Base-by-base conservation (phyloP, 371 early-diverging fungal genomes). In the Batkoa obscura region DNA sequence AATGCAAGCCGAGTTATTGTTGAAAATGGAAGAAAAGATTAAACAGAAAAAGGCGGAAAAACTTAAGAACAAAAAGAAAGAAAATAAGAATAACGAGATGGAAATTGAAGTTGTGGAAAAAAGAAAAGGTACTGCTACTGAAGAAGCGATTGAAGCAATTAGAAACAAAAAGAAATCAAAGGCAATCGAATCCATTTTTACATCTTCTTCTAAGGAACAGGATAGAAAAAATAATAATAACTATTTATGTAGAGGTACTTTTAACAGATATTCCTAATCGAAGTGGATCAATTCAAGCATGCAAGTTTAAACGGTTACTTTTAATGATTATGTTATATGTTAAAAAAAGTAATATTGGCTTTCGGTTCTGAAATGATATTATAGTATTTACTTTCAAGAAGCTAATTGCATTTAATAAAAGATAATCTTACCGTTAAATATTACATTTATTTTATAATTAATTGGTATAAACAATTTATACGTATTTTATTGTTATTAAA, bases 11-110 rank as follows among this genome's bases (percentile, higher is more conserved):
- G 68, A 68, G 0, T 66, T 86, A 64, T 69, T 64, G 17, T 78
- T 66, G 58, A 74, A 79, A 50, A n/a, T n/a, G n/a, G n/a, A n/a
- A n/a, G n/a, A n/a, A n/a, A n/a, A n/a, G n/a, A n/a, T n/a, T n/a
- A n/a, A n/a, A n/a, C n/a, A n/a, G n/a, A 79, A 72, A 58, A 69
- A 67, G 42, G 69, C 64, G 50, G 73, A 74, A 48, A 78, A 75
- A 56, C 78, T 73, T 2, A 78, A 75, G 46, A 78, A 74, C 63
- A 70, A 64, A 51, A 66, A 63, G 36, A 68, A 68, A 51, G 68
- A 67, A 43, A 67, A 63, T 33, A 52, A 60, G 43, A 17, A 3
- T 38, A 37, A 34, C 6, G 49, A 55, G 31, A 37, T 37, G 3
- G 49, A 48, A 3, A 37, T 41, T 57, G 47, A 53, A 30, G 37